Evolutionary conservation across 345 rosid species (phyloP).

Genomic region (Capsella bursapastoris): DNA sequence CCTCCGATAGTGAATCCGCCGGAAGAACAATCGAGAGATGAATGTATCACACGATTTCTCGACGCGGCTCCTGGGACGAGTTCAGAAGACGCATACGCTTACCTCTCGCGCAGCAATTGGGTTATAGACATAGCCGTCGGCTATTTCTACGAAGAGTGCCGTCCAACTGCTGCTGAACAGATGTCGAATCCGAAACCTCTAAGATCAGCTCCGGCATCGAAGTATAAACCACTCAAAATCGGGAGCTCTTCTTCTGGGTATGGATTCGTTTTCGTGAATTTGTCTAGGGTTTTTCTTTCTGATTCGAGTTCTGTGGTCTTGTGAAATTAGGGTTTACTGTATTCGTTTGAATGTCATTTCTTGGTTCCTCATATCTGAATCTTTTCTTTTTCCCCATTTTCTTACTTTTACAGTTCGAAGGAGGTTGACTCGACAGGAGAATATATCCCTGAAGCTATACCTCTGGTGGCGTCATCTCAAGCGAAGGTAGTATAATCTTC

Average conservation of each 20-base stretch:
- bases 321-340: background rate
- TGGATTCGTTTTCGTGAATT: background rate
- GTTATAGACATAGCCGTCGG: background rate
- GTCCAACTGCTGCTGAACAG: background rate
- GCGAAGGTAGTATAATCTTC: background rate
- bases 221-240: background rate
- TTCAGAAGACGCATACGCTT: background rate
- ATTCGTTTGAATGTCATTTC: background rate
- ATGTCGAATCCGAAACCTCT: background rate
- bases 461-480: constrained; percentile 21
- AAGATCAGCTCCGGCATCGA: background rate
- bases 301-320: too few relatives aligned
- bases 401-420: constrained; percentile 10
- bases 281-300: background rate
- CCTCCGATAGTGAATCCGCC: background rate
- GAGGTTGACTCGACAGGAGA: background rate
- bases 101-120: background rate
- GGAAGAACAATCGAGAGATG: background rate
- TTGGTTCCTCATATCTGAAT: too few relatives aligned
- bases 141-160: background rate
- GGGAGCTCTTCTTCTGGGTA: constrained; percentile 5
- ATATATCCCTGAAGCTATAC: background rate
- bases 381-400: background rate
- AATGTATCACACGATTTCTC: background rate
- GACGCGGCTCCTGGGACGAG: background rate